These are phyloP conservation scores for Warburgia ugandensis DNA, from an alignment of 164 flowering plant species.

Conservation along the genomic window DNA sequence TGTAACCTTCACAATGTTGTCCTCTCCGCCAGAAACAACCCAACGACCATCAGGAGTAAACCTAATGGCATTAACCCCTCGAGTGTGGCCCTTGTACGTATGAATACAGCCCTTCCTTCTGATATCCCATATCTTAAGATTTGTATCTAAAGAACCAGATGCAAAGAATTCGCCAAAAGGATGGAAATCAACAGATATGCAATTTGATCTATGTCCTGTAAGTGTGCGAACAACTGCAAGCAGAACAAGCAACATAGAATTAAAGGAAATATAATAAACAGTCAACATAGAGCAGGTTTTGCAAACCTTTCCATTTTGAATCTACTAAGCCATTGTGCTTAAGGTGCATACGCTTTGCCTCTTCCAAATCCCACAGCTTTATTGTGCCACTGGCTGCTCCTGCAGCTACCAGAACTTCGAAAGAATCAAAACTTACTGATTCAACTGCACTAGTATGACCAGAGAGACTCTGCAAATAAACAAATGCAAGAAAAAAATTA, in stretches of 20 bases:
- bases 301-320: neutral
- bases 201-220: slow-evolving; percentile 94
- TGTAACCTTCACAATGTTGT: slow-evolving; percentile 85
- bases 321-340: neutral
- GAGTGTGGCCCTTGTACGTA: slow-evolving; percentile 96
- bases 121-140: slow-evolving; percentile 98
- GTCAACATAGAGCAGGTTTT: neutral
- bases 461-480: slow-evolving; percentile 65
- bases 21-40: slow-evolving; percentile 99
- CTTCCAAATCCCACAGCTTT: slow-evolving; percentile 97
- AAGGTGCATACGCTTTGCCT: slow-evolving; percentile 73
- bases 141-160: slow-evolving; percentile 96
- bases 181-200: slow-evolving; percentile 95
- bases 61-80: slow-evolving; percentile 91
- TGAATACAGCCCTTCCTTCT: slow-evolving; percentile 96
- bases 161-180: slow-evolving; percentile 99
- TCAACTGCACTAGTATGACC: slow-evolving; percentile 97
- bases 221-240: slow-evolving; percentile 89
- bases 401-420: slow-evolving; percentile 91
- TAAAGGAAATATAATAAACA: neutral
- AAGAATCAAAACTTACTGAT: slow-evolving; percentile 89
- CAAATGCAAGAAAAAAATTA: neutral
- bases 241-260: slow-evolving; percentile 2
- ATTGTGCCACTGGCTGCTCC: slow-evolving; percentile 98
- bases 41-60: slow-evolving; percentile 99